These are phyloP conservation scores for Zoysia pacifica DNA, from an alignment of 176 grass and related monocot species.

Conservation along the genomic window DNA sequence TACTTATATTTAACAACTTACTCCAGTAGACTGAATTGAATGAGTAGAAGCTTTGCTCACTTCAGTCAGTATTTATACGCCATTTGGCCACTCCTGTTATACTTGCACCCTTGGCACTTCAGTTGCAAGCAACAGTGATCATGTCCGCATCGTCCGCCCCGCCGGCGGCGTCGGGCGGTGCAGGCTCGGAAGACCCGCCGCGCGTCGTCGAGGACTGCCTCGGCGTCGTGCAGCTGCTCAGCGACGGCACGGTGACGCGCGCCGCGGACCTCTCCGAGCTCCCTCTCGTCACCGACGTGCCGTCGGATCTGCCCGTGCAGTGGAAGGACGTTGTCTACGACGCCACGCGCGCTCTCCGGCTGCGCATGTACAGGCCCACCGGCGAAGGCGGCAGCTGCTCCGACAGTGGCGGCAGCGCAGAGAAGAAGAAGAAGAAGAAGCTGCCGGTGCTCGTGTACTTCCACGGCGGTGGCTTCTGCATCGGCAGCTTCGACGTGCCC, in stretches of 20 bases:
- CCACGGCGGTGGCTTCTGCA: slow-evolving; percentile 70
- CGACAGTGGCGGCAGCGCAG: too few relatives aligned
- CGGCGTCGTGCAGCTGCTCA: slow-evolving; percentile 53
- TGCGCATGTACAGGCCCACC: slow-evolving; percentile 43
- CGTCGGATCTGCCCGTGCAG: slow-evolving; percentile 36
- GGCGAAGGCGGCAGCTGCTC: too few relatives aligned
- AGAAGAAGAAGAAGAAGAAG: too few relatives aligned
- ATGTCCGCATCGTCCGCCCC: neutral
- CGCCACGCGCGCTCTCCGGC: slow-evolving; percentile 17
- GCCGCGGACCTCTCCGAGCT: slow-evolving; percentile 16
- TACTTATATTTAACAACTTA: too few relatives aligned
- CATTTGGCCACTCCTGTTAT: too few relatives aligned
- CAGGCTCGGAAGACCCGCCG: slow-evolving; percentile 1
- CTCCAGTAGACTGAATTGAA: too few relatives aligned
- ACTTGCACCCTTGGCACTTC: too few relatives aligned
- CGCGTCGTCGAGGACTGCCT: slow-evolving; percentile 54
- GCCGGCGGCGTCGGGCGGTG: neutral
- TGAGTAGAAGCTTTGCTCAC: too few relatives aligned
- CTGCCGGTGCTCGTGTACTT: slow-evolving; percentile 53
- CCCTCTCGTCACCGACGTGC: neutral
- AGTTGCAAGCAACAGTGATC: too few relatives aligned
- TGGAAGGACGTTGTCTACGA: slow-evolving; percentile 64
- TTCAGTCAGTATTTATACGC: too few relatives aligned
- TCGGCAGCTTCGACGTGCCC: slow-evolving; percentile 29
- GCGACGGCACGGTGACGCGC: slow-evolving; percentile 51